A percentile compares a stretch with the other conserved stretches of the same genome.
Evolutionary conservation across 768 basidiomycete species (phyloP).

Genomic region (Pulveroboletus sp.): DNA sequence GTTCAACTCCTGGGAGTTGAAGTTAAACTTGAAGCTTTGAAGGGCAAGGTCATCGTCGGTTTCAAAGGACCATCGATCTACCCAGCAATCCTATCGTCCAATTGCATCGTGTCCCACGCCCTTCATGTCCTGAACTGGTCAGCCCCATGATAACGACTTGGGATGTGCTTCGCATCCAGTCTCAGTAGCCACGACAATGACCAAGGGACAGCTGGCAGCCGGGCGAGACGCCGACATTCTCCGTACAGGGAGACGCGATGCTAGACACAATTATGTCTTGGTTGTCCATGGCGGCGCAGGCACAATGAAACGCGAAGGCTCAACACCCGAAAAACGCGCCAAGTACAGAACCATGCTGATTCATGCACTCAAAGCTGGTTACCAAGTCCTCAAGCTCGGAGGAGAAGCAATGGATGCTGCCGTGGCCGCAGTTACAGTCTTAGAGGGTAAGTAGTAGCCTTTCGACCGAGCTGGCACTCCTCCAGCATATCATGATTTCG

Average conservation of each 20-base stretch:
- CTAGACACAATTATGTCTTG: conserved; percentile 36
- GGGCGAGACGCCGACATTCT: not conserved
- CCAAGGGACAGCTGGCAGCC: not conserved
- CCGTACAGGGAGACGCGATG: conserved; percentile 6
- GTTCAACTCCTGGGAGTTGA: no score
- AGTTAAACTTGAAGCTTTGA: no score
- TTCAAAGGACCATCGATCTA: no score
- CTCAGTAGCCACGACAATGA: conserved; percentile 9
- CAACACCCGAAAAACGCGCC: conserved; percentile 57
- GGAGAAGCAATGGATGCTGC: conserved; percentile 83
- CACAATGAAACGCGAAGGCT: conserved; percentile 51
- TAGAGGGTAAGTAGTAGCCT: conserved; percentile 54
- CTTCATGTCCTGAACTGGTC: not conserved
- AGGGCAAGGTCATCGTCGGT: no score
- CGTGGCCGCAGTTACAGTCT: conserved; percentile 62
- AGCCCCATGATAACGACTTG: not conserved
- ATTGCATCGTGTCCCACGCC: no score
- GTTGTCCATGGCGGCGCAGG: conserved; percentile 83
- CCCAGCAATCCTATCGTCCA: no score
- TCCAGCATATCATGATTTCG: not conserved
- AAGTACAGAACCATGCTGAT: conserved; percentile 53
- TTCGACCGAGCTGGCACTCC: not conserved
- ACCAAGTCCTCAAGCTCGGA: conserved; percentile 56
- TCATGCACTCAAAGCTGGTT: conserved; percentile 55
- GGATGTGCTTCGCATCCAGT: not conserved